Base-by-base conservation (phyloP, 2,329 filamentous ascomycete species). In the Allantophomopsis cytisporea region DNA sequence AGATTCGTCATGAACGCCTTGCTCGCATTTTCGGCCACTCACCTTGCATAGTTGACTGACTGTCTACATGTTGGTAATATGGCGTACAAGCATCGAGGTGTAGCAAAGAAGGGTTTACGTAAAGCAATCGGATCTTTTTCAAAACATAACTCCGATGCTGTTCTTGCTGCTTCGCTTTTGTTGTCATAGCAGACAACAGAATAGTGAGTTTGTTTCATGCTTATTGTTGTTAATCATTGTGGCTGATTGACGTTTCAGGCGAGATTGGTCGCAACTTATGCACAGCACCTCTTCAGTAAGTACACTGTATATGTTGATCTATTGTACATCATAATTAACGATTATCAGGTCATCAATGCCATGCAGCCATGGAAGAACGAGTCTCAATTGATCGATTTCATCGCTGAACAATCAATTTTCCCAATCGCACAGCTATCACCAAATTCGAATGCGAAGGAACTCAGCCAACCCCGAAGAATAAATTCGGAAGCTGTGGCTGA, bases 161-260 rank as follows among this genome's bases (percentile, higher is more conserved):
- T 95, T 45, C 71, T 98, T 40, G 89, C 88, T 18, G 85, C 88
- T 23, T 95, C 89, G 18, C 76, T 95, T 35, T 73, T 96, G 36
- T 71, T 98, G 37, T 93, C 88, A 31, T 96, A 91, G 88, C 89
- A 96, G 64, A 84, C 86, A 41, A 91, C 81, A 43, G 89, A 96
- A 65, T 96, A 88, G 89, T 93, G 71, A 68, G 80, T 65, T 54
- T 41, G 43, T 28, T 28, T 28, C 23, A 28, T 28, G 3, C 23
- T 28, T 28, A 28, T 28, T 8, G 10, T 28, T 28, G 23, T 28
- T 28, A 12, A 10, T 28, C 10, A 12, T 6, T 28, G 3, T n/a
- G 11, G 11, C 23, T 28, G 11, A 28, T 28, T 28, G 10, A 28
- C 10, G 23, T 28, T 28, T 50, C 56, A 94, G 87, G 83, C 80